Conservation (phyloP, 495 filamentous ascomycete genomes). For the Neurospora hispaniola region DNA sequence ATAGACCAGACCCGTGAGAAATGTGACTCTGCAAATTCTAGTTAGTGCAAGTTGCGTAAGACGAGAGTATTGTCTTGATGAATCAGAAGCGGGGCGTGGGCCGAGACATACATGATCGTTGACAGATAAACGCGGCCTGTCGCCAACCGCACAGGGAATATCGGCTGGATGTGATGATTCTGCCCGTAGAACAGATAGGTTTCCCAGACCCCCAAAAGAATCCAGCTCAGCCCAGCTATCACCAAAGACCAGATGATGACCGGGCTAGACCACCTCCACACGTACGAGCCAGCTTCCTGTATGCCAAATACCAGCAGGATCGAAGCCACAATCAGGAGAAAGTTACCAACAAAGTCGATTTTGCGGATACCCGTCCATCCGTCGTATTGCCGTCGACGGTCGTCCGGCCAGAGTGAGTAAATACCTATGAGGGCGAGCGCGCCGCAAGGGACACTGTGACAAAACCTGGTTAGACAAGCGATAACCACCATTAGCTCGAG, state of each 20-base stretch:
- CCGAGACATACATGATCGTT: constrained; percentile 29
- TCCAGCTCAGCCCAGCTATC: constrained; percentile 35
- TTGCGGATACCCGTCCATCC: constrained; percentile 20
- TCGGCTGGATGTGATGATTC: constrained; percentile 25
- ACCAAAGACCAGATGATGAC: constrained; percentile 33
- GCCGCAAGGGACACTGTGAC: constrained; percentile 44
- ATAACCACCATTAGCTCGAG: accelerated
- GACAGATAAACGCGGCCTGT: constrained; percentile 26
- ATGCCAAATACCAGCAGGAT: constrained; percentile 48
- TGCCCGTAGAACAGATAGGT: constrained; percentile 21
- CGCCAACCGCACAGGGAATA: constrained; percentile 31
- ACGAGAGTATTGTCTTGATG: not conserved
- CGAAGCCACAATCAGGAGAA: constrained; percentile 42
- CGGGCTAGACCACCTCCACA: constrained; percentile 35
- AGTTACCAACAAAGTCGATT: constrained; percentile 48
- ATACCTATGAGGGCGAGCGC: constrained; percentile 46
- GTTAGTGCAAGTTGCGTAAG: constrained; percentile 6
- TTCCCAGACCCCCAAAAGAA: constrained; percentile 38
- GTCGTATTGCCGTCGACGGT: constrained; percentile 16
- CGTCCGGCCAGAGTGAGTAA: constrained; percentile 38
- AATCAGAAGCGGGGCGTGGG: constrained; percentile 6
- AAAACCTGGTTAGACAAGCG: constrained; percentile 1
- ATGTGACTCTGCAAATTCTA: constrained; percentile 26
- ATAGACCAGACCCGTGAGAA: constrained; percentile 46
- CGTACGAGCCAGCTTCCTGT: constrained; percentile 42